A percentile compares a stretch with the other conserved stretches of the same genome.
Evolutionary conservation across 768 basidiomycete species (phyloP).

Genomic region (Podaxis rugospora): DNA sequence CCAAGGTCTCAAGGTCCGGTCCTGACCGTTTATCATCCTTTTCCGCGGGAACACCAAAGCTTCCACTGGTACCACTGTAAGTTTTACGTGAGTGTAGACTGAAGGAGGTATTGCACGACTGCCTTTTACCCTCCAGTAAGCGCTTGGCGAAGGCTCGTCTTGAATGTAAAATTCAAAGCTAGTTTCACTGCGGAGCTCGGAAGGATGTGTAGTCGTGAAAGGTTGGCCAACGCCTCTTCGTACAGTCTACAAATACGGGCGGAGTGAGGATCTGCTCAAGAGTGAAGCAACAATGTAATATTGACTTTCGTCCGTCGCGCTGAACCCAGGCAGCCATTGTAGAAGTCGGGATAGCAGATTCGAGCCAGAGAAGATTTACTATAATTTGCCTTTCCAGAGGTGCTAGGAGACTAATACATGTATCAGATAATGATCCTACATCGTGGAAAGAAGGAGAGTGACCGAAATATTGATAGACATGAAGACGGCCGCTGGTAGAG

Average conservation of each 20-base stretch:
- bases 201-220: constrained; percentile 68
- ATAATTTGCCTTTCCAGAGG: constrained; percentile 81
- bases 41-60: constrained; percentile 78
- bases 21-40: constrained; percentile 55
- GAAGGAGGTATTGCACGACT: background rate
- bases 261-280: constrained; percentile 8
- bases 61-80: constrained; percentile 65
- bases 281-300: background rate
- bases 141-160: constrained; percentile 74
- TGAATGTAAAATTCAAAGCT: constrained; percentile 71
- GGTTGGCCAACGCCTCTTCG: constrained; percentile 58
- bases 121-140: constrained; percentile 76
- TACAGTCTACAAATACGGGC: constrained; percentile 50
- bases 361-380: constrained; percentile 88
- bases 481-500: constrained; percentile 84
- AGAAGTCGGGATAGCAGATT: constrained; percentile 59
- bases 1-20: constrained; percentile 58
- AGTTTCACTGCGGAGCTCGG: constrained; percentile 57
- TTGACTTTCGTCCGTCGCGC: constrained; percentile 67
- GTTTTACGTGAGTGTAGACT: constrained; percentile 7
- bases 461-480: constrained; percentile 90
- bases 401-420: constrained; percentile 55
- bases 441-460: constrained; percentile 17
- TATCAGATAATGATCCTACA: constrained; percentile 16
- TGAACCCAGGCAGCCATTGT: constrained; percentile 78